Percentiles rank a stretch among this genome's conserved stretches.
Evolutionary conservation across 192 early-diverging fungal genomes (phyloP).

Genomic region (Spizellomyces sp.): DNA sequence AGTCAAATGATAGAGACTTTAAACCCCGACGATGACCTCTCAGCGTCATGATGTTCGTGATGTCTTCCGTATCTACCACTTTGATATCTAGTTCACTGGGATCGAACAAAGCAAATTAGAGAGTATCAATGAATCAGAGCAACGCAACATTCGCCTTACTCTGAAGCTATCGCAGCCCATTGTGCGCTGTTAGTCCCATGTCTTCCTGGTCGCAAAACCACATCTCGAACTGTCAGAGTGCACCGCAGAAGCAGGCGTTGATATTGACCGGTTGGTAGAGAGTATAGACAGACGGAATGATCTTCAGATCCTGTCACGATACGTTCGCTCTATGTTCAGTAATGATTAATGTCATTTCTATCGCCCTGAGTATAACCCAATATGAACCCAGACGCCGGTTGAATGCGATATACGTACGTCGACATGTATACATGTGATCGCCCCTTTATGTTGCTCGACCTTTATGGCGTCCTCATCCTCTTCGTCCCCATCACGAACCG

Average conservation of each 20-base stretch:
- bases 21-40: conserved; percentile 94
- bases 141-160: neutral
- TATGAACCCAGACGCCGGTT: neutral
- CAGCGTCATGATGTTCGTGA: conserved; percentile 51
- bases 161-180: conserved; percentile 30
- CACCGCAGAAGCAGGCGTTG: conserved; percentile 13
- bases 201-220: conserved; percentile 21
- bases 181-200: conserved; percentile 6
- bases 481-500: conserved; percentile 30
- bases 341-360: neutral
- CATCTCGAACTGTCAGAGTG: conserved; percentile 27
- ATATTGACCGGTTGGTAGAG: neutral
- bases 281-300: conserved; percentile 16
- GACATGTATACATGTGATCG: conserved; percentile 26
- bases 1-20: conserved; percentile 83
- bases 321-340: neutral
- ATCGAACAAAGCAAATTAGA: neutral
- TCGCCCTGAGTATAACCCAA: neutral
- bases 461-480: conserved; percentile 22
- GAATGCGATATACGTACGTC: neutral
- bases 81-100: conserved; percentile 37
- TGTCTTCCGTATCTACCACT: conserved; percentile 40
- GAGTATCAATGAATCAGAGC: neutral
- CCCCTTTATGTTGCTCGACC: conserved; percentile 15
- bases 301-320: conserved; percentile 34